phyloP scores from a whole-genome alignment of 441 rosid genomes.

The Corymbia calophylla region DNA sequence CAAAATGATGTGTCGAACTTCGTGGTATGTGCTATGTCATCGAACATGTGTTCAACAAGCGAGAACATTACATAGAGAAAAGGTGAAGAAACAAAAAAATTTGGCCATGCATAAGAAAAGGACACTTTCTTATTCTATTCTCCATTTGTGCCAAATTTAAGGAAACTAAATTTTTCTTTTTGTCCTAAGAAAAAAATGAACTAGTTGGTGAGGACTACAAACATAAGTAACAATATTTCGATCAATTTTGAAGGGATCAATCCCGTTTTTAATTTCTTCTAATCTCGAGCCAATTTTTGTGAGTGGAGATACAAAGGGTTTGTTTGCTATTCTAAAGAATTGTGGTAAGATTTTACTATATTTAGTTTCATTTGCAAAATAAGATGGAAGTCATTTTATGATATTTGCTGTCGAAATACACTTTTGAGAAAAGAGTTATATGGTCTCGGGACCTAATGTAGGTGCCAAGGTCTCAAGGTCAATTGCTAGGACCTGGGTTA shows the following conservation, averaged over 20 bases:
- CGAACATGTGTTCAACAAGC: neutral
- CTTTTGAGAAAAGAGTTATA: neutral
- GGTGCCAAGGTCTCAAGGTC: neutral
- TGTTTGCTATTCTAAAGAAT: neutral
- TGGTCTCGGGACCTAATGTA: neutral
- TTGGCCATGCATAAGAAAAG: neutral
- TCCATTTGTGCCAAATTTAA: neutral
- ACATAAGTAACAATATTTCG: neutral
- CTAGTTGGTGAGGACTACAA: neutral
- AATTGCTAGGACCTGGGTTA: neutral
- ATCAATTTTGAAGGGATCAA: neutral
- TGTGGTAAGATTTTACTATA: neutral
- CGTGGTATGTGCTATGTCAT: neutral
- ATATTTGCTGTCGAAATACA: neutral
- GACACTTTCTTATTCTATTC: neutral
- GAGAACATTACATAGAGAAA: neutral
- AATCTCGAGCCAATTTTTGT: neutral
- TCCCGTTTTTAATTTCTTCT: neutral
- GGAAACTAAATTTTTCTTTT: neutral
- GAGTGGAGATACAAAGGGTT: neutral
- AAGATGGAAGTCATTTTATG: neutral
- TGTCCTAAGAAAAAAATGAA: neutral
- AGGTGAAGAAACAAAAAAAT: neutral
- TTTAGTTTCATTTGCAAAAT: neutral
- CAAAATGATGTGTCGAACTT: neutral